Base-by-base conservation (phyloP, 345 rosid genomes). In the Murraya koenigii region DNA sequence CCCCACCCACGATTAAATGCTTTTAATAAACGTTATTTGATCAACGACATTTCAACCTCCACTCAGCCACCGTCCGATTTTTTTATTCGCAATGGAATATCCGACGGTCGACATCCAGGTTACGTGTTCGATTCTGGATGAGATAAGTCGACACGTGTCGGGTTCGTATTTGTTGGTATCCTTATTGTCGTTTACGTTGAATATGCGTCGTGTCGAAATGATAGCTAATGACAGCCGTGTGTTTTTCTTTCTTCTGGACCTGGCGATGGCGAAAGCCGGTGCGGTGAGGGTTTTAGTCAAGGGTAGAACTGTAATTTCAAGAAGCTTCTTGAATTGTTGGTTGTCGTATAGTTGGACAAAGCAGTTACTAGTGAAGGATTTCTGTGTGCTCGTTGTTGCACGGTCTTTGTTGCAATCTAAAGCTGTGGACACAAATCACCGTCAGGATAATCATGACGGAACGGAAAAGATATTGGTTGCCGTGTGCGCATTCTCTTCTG, bases 291-390 rank as follows among this genome's bases (percentile, higher is more conserved):
- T 15, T 38, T 15, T 3, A 22, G 83, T 76, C 75, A 77, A 72
- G 80, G 83, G 33, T n/a, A 59, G 35, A 63, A 77, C 30, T 33
- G 75, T 49, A 73, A 66, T 65, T 70, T 32, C 7, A 25, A 59
- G 14, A 25, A 13, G 59, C 6, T 71, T 61, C 71, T n/a, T n/a
- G 1, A 65, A 49, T n/a, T 49, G 78, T 47, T 0, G 22, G 22
- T 17, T 30, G 72, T 7, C 66, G 26, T 64, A 7, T 52, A 17
- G 36, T 3, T 28, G 28, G 75, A 22, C 8, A 72, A 3, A 60
- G 59, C 49, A n/a, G 6, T n/a, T 23, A 7, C 5, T 19, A 25
- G 49, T 33, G 49, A 44, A 44, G 17, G 49, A 44, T 44, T 44
- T 44, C 49, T 14, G 49, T 44, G 49, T 44, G 49, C 49, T 44